A percentile compares a stretch with the other conserved stretches of the same genome.
These are phyloP conservation scores for Rhodotorula sp. DNA, from an alignment of 1,284 basidiomycete species.

Conservation along the genomic window DNA sequence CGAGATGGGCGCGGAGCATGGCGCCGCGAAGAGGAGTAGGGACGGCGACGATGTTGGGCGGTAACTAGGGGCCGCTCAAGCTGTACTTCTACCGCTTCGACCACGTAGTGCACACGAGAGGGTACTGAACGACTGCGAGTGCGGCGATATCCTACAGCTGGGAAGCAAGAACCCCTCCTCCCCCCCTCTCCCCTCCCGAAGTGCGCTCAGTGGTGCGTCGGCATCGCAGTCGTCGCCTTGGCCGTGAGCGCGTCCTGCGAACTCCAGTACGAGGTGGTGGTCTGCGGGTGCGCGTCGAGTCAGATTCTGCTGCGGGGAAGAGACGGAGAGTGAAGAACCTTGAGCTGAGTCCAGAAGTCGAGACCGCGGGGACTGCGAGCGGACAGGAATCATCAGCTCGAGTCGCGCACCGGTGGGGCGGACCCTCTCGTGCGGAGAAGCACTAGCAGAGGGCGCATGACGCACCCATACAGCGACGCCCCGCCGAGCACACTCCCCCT, in stretches of 20 bases:
- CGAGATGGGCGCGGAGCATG: slow-evolving; percentile 2
- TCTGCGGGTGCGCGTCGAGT: slow-evolving; percentile 56
- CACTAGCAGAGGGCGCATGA: slow-evolving; percentile 57
- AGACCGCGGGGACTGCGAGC: slow-evolving; percentile 63
- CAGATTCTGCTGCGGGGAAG: slow-evolving; percentile 31
- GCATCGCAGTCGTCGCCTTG: slow-evolving; percentile 79
- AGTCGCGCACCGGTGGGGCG: too few species aligned
- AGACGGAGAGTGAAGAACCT: slow-evolving; percentile 42
- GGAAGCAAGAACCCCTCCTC: too few species aligned
- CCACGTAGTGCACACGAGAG: neutral
- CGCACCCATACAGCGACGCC: slow-evolving; percentile 70
- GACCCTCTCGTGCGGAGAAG: too few species aligned
- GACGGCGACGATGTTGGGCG: slow-evolving; percentile 20
- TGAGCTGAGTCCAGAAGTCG: slow-evolving; percentile 80
- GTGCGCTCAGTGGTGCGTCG: slow-evolving; percentile 55
- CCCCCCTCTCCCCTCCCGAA: too few species aligned
- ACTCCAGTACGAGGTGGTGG: slow-evolving; percentile 78
- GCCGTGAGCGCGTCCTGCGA: slow-evolving; percentile 75
- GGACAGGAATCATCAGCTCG: neutral
- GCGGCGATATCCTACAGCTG: neutral
- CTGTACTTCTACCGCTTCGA: too few species aligned
- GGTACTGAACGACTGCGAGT: neutral
- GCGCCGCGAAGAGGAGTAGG: slow-evolving; percentile 2
- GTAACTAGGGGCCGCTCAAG: neutral
- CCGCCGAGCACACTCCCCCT: slow-evolving; percentile 88